Evolutionary conservation across 2,329 filamentous ascomycete species (phyloP).

Genomic region (Paraconiothyrium brasiliense): DNA sequence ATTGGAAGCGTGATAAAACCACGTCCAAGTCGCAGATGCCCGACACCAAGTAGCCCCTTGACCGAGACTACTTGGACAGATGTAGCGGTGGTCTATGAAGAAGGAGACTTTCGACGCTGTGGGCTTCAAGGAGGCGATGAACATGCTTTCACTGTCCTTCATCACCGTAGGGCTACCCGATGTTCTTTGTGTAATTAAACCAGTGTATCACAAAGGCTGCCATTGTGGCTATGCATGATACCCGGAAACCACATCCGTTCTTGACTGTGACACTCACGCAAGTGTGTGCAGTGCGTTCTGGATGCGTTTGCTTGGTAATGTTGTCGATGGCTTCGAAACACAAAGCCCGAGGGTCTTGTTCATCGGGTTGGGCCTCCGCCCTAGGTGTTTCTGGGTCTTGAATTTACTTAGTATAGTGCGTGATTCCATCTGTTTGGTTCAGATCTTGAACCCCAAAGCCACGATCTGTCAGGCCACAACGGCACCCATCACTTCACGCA

Average conservation of each 20-base stretch:
- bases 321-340: not conserved
- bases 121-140: too few species aligned
- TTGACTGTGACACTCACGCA: not conserved
- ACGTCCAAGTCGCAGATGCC: not conserved
- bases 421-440: not conserved
- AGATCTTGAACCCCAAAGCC: not conserved
- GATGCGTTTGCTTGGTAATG: conserved; percentile 1
- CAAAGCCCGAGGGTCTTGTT: not conserved
- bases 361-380: not conserved
- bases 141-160: too few species aligned
- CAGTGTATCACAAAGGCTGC: not conserved
- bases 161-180: not conserved
- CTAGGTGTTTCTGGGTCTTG: not conserved
- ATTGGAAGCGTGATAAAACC: too few species aligned
- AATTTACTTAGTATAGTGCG: not conserved
- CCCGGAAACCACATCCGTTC: not conserved
- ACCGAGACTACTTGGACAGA: too few species aligned
- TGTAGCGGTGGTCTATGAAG: too few species aligned
- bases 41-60: not conserved
- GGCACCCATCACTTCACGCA: not conserved
- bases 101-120: too few species aligned
- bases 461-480: not conserved
- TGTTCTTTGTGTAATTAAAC: not conserved
- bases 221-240: not conserved
- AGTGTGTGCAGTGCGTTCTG: not conserved